Evolutionary conservation across 1,284 basidiomycete genomes (phyloP).

Genomic region (Ustilago loliicola): DNA sequence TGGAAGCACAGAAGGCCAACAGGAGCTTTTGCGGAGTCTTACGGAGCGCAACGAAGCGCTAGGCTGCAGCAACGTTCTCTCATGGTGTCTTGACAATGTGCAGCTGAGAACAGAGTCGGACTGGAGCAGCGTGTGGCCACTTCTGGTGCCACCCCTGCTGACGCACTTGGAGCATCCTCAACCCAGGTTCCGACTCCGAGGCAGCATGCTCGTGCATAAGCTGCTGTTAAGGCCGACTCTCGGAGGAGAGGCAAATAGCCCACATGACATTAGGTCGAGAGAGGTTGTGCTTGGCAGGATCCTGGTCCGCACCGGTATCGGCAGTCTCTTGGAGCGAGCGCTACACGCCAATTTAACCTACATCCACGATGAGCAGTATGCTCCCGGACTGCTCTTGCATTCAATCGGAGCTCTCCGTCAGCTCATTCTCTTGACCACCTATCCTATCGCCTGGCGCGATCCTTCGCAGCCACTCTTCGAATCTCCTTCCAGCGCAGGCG

Average conservation of each 20-base stretch:
- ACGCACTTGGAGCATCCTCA: conserved; percentile 43
- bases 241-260: neutral
- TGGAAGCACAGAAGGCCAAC: neutral
- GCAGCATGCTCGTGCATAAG: conserved; percentile 9
- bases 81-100: conserved; percentile 25
- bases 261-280: neutral
- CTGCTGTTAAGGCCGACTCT: conserved; percentile 12
- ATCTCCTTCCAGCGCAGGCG: neutral
- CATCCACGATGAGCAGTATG: conserved; percentile 32
- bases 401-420: conserved; percentile 33
- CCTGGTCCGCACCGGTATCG: conserved; percentile 43
- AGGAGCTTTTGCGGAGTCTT: neutral
- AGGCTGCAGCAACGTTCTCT: conserved; percentile 37
- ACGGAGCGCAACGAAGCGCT: conserved; percentile 33
- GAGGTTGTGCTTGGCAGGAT: conserved; percentile 17
- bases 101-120: conserved; percentile 18
- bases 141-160: conserved; percentile 40
- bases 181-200: conserved; percentile 30
- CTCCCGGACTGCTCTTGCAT: conserved; percentile 14
- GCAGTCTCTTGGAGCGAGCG: conserved; percentile 32
- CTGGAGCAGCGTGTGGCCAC: conserved; percentile 39
- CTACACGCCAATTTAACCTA: conserved; percentile 49
- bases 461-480: neutral
- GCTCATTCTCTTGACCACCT: conserved; percentile 35
- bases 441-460: conserved; percentile 15